These are phyloP conservation scores for Aspergillus carbonarius DNA, from an alignment of 2,329 filamentous ascomycete species.

Conservation along the genomic window DNA sequence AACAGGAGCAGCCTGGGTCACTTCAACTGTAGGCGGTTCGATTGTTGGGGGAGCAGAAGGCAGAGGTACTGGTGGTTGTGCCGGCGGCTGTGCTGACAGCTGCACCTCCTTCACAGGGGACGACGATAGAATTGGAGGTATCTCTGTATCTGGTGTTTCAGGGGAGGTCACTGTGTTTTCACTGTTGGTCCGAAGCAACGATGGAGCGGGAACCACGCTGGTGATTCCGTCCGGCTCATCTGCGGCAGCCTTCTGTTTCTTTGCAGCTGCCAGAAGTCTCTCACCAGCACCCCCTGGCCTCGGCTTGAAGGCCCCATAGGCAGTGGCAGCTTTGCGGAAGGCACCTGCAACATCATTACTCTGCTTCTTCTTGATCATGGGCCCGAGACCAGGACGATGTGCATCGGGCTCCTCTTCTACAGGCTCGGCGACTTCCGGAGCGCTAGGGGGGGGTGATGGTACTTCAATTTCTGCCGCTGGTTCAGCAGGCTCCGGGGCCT, in stretches of 20 bases:
- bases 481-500: slow-evolving; percentile 11
- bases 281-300: slow-evolving; percentile 84
- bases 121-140: slow-evolving; percentile 14
- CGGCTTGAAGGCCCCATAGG: slow-evolving; percentile 76
- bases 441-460: slow-evolving; percentile 13
- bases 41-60: slow-evolving; percentile 11
- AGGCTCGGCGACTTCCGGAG: slow-evolving; percentile 16
- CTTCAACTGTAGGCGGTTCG: slow-evolving; percentile 39
- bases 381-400: slow-evolving; percentile 74
- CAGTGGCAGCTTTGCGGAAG: slow-evolving; percentile 77
- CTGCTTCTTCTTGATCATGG: slow-evolving; percentile 84
- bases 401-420: slow-evolving; percentile 52
- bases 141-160: slow-evolving; percentile 32
- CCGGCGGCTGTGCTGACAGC: slow-evolving; percentile 4
- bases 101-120: slow-evolving; percentile 15
- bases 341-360: slow-evolving; percentile 69
- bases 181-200: slow-evolving; percentile 40
- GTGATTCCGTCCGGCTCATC: slow-evolving; percentile 87
- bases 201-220: slow-evolving; percentile 78
- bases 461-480: slow-evolving; percentile 9
- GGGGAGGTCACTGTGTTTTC: slow-evolving; percentile 37
- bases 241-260: slow-evolving; percentile 54
- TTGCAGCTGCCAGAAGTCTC: slow-evolving; percentile 62
- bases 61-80: not conserved
- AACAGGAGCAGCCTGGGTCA: slow-evolving; percentile 37